Evolutionary conservation across 208 protist species (phyloP).

Genomic region (Trypanosoma lewisi): DNA sequence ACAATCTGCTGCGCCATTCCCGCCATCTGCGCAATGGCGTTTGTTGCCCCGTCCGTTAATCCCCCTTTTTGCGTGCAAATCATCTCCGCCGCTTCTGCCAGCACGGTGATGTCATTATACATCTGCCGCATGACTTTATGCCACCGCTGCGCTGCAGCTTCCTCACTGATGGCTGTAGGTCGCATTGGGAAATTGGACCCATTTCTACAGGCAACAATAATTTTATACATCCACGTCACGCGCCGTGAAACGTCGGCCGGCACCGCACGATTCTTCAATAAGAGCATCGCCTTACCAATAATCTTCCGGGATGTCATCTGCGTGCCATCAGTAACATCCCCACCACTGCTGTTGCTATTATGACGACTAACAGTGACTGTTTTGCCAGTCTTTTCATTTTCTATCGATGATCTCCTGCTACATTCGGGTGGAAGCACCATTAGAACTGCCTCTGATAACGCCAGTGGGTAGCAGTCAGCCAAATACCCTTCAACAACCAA

Average conservation of each 20-base stretch:
- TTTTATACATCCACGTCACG: conserved; percentile 37
- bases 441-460: conserved; percentile 31
- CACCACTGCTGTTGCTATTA: not conserved
- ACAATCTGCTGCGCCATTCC: conserved; percentile 33
- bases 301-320: conserved; percentile 19
- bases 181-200: conserved; percentile 9
- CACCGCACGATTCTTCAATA: conserved; percentile 22
- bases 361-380: not conserved
- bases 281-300: conserved; percentile 4
- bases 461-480: conserved; percentile 29
- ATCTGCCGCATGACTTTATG: conserved; percentile 21
- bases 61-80: conserved; percentile 11
- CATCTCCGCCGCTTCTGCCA: conserved; percentile 32
- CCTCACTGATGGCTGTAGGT: conserved; percentile 13
- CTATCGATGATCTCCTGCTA: not conserved
- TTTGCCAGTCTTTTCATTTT: not conserved
- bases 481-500: conserved; percentile 23
- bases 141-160: conserved; percentile 16
- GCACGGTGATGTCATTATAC: conserved; percentile 32
- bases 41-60: not conserved
- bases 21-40: conserved; percentile 24
- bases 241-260: conserved; percentile 6
- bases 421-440: not conserved
- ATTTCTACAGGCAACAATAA: conserved; percentile 29
- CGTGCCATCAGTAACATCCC: not conserved